Base-by-base conservation (phyloP, 208 protist genomes). In the Trypanosoma melophagium region DNA sequence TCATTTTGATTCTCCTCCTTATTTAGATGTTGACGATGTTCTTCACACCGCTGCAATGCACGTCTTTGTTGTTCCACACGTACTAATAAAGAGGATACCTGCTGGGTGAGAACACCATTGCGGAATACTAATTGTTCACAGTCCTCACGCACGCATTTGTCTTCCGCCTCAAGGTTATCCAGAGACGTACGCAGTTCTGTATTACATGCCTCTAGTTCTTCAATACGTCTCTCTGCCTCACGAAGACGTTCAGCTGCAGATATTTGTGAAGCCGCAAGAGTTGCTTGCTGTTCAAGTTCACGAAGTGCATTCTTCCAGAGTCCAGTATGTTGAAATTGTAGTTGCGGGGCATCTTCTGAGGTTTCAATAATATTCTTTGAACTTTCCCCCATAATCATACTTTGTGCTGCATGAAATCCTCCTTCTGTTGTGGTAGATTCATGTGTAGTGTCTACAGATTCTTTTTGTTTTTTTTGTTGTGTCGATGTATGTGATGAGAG, bases 31-130 rank as follows among this genome's bases (percentile, higher is more conserved):
- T 47, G 42, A n/a, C 10, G 13, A 41, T 19, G 28, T 59, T 28
- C 17, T 1, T 13, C 24, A 31, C 21, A 28, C 40, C 56, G 63
- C 19, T 66, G 47, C 47, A 66, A 35, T 55, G 50, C 38, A 12
- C 75, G 69, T 14, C 63, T 60, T 54, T 82, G 67, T 35, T 28
- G 63, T 52, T 93, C 80, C 3, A 83, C 66, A 53, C 80, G 77
- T 25, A 84, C 81, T 7, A 93, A 62, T 21, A 93, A 69, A 7
- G 87, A 93, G 24, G 77, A 69, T 22, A 93, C 71, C 44, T 93
- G 87, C 65, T 93, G 84, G 0, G 81, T 79, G n/a, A 93, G 78
- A 2, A 93, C 82, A 28, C 60, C 58, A 71, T 90, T 93, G n/a
- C 84, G 81, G 56, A 82, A 93, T 19, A 69, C 66, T 69, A 93